Evolutionary conservation across 2,329 filamentous ascomycete species (phyloP), one percentile per base, ranked within the genome.

Genomic region (Colletotrichum scovillei): DNA sequence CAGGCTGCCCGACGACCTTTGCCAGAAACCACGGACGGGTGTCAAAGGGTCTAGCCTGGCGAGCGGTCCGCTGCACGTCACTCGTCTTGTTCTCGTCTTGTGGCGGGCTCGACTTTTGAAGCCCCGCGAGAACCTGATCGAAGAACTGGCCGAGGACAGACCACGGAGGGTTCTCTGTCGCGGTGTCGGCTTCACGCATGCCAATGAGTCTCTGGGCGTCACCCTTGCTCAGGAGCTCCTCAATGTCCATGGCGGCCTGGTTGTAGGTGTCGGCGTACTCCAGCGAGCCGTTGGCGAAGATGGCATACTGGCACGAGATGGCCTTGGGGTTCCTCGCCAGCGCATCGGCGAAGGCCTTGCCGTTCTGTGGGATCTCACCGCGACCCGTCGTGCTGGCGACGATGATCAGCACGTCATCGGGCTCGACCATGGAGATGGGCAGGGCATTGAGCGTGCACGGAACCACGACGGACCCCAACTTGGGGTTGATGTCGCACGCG

Each of bases 381-480:
- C 67, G 67, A 16, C 70, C 70, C 2, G 70, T 73, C 14, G 70
- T 73, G 60, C 70, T 73, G 55, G 70, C 70, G 16, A 73, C 67
- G 9, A 73, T 57, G 46, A 73, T 46, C 14, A 73, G 62, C 49
- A 73, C 60, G 46, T 73, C 70, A 14, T 66, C 60, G 5, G 56
- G 16, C 46, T 70, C 70, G 16, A 73, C 53, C 70, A 70, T 56
- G 14, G 67, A 65, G 5, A 73, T 52, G 46, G 70, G 70, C 22
- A 73, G 46, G 5, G 70, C 70, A 19, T 73, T 73, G 67, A 73
- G 70, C 16, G 70, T 73, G 70, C 70, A 73, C 32, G 70, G 70
- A 16, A 60, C 26, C 16, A 73, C 46, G 55, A 73, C 70, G 60
- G 60, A 59, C 46, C 70, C 70, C 32, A 73, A 46, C 67, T 66